Base-by-base conservation (phyloP, 2,329 filamentous ascomycete species). In the Juglanconis sp. region DNA sequence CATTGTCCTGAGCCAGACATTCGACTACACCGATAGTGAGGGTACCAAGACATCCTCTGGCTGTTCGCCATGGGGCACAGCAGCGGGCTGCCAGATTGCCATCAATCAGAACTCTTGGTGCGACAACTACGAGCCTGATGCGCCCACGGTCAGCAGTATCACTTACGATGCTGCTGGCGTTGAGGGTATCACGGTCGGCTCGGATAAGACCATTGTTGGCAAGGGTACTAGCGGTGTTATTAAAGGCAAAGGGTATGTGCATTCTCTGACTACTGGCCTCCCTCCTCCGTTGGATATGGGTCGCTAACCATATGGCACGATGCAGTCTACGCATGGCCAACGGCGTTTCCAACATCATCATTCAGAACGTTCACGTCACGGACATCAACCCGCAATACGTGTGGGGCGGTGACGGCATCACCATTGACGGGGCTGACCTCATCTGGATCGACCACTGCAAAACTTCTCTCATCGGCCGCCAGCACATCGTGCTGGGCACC, bases 91-190 rank as follows among this genome's bases (percentile, higher is more conserved):
- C 72, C 85, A 88, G 75, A 66, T 79, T 49, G 81, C 85, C 64
- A 86, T 88, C 70, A 83, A 87, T 74, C 75, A 83, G 74, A 72
- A 85, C 68, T 68, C 77, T 67, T 85, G 82, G 80, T 87, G 85
- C 71, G 74, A 70, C 60, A 85, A 86, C 74, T 83, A 87, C 70
- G 75, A 87, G 72, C 73, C 81, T 40, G 62, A 60, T 35, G 80
- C 81, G 1, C 77, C 80, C 36, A 77, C 75, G 55, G 76, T 76
- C 48, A 3, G 6, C 11, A 72, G 73, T 7, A 80, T 74, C 40
- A 74, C 67, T 5, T 80, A 78, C 63, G 79, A 85, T 72, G 84
- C 80, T 56, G 82, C 83, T 38, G 82, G 76, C 63, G 61, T 74
- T 2, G 68, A 74, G 34, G 79, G 78, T 56, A 83, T 86, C 68